Conservation (phyloP, 768 basidiomycete species). For the Daedaleopsis nitida region DNA sequence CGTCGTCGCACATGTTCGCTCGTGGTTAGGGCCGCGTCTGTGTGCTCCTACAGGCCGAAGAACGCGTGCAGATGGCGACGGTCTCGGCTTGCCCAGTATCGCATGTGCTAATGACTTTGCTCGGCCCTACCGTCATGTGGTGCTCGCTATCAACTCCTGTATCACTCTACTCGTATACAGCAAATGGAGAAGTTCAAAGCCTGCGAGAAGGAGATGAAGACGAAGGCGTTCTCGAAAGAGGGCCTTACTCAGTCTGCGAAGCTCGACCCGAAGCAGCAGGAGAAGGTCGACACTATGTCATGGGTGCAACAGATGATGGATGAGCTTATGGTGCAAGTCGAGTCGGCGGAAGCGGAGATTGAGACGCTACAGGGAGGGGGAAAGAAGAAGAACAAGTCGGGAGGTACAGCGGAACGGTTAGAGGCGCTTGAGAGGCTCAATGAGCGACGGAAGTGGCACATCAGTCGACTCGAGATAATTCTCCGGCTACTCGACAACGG, state of each 20-base stretch:
- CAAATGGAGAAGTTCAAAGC: constrained; percentile 99
- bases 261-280: constrained; percentile 96
- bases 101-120: constrained; percentile 10
- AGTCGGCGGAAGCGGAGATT: constrained; percentile 92
- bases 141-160: constrained; percentile 26
- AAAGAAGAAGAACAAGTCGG: constrained; percentile 84
- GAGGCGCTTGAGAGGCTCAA: constrained; percentile 88
- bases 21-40: constrained; percentile 2
- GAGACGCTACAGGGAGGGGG: constrained; percentile 75
- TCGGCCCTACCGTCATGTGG: constrained; percentile 14
- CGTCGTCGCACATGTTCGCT: constrained; percentile 11
- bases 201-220: constrained; percentile 99
- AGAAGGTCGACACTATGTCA: constrained; percentile 84
- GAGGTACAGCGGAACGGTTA: constrained; percentile 66
- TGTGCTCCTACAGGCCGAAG: constrained; percentile 1
- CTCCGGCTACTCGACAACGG: constrained; percentile 94
- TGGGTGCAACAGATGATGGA: constrained; percentile 93
- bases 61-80: constrained; percentile 18
- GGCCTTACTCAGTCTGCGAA: constrained; percentile 92
- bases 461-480: constrained; percentile 89
- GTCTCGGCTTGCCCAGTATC: constrained; percentile 2
- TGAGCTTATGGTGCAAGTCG: constrained; percentile 90
- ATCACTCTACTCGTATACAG: constrained; percentile 46
- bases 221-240: constrained; percentile 99
- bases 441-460: constrained; percentile 95